Evolutionary conservation across 306 rosid genomes (phyloP), one percentile per base, ranked within the genome.

Genomic region (Cercis canadensis): DNA sequence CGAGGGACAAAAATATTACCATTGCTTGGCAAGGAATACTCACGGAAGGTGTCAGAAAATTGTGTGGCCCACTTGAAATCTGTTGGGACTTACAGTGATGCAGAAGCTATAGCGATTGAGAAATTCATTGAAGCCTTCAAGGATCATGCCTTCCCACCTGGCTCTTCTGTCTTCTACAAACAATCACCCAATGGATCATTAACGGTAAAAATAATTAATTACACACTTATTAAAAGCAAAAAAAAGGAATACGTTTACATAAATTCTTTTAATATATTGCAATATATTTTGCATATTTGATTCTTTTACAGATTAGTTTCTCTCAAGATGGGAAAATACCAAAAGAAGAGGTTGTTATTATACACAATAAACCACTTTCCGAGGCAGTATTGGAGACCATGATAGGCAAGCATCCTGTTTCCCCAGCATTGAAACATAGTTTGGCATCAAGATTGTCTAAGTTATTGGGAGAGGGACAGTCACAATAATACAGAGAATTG

Each of bases 21-120:
- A 0, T 62, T 94, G 59, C 84, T 96, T 2, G 98, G 96, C 9
- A 70, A 75, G 11, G 92, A 89, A 65, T 94, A 87, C 75, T 80
- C 98, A 0, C 87, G 76, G 85, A 94, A 90, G 68, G 95, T 90
- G 6, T n/a, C 96, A 0, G 97, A 90, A 67, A 94, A 90, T 19
- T 89, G 95, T 44, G 86, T 62, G 14, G 86, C 86, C 0, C 67
- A 76, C 60, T 90, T 90, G 98, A 90, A 90, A 60, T 74, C 89
- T 9, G 63, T 84, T 15, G 96, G 96, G 24, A 60, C 88, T 32
- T 94, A 89, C 47, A 81, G 82, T 1, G 92, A 94, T 6, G 79
- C 77, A 69, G 97, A 89, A 82, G 96, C 67, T 72, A 78, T 78
- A 66, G 97, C 96, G 19, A 75, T 94, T 7, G 82, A 89, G 0